A percentile compares a stretch with the other conserved stretches of the same genome.
phyloP scores from a whole-genome alignment of 371 early-diverging fungal species.

The Chytridiales sp. region DNA sequence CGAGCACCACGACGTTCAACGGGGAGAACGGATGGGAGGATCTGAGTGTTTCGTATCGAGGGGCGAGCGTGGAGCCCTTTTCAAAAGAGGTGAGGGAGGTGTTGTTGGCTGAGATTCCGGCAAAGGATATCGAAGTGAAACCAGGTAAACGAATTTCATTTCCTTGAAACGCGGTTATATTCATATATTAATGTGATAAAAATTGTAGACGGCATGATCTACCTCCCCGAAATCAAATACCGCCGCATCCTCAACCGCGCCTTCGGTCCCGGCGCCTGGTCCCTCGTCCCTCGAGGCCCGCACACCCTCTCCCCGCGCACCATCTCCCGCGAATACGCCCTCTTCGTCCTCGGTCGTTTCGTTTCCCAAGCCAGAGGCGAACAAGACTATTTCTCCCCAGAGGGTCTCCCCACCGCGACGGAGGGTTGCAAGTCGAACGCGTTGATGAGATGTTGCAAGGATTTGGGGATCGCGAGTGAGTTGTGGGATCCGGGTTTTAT shows the following conservation, averaged over 20 bases:
- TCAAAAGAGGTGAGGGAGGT: constrained; percentile 66
- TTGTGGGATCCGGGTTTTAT: constrained; percentile 94
- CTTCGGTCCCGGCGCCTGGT: constrained; percentile 92
- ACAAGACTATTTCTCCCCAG: constrained; percentile 64
- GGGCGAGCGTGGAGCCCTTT: constrained; percentile 73
- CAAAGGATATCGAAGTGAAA: constrained; percentile 86
- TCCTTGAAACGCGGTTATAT: not conserved
- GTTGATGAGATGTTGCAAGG: constrained; percentile 96
- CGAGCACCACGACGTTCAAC: not conserved
- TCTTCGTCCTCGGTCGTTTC: constrained; percentile 81
- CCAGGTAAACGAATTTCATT: constrained; percentile 56
- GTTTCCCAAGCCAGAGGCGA: constrained; percentile 94
- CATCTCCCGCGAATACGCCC: constrained; percentile 89
- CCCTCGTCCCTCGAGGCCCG: constrained; percentile 88
- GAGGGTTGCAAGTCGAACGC: constrained; percentile 95
- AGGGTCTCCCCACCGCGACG: constrained; percentile 73
- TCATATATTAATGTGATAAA: not conserved
- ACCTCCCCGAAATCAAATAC: constrained; percentile 96
- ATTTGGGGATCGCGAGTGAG: constrained; percentile 84
- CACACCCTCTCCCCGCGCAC: constrained; percentile 66
- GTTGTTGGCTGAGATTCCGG: constrained; percentile 68
- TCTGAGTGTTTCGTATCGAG: constrained; percentile 44
- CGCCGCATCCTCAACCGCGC: constrained; percentile 90
- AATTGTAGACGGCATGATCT: constrained; percentile 79
- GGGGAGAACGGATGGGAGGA: too few relatives aligned